phyloP scores from a whole-genome alignment of 331 rosid species.

The Stylosanthes scabra region DNA sequence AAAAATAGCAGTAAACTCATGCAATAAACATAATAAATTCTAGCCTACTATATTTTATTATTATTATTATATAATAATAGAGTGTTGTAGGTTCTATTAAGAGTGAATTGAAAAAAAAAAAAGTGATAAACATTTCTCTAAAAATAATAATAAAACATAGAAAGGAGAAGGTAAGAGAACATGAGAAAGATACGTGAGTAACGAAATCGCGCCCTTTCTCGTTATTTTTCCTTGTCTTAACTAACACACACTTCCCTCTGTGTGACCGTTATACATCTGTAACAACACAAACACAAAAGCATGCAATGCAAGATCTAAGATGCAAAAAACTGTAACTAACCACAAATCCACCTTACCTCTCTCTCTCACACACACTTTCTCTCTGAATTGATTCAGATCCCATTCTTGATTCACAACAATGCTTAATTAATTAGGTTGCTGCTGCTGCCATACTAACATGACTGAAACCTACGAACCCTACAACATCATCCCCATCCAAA shows the following conservation, averaged over 20 bases:
- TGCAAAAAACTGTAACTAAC: not conserved
- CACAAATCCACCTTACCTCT: not conserved
- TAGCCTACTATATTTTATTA: no score
- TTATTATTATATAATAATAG: no score
- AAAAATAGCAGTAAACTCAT: no score
- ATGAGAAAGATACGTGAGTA: not conserved
- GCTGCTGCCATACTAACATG: no score
- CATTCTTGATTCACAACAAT: not conserved
- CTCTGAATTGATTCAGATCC: not conserved
- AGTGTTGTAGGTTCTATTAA: no score
- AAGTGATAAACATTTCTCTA: no score
- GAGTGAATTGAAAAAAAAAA: no score
- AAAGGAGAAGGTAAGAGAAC: not conserved
- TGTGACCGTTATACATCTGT: conserved; percentile 24
- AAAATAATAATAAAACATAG: not conserved
- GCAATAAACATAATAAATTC: no score
- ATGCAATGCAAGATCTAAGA: not conserved
- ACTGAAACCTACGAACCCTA: conserved; percentile 39
- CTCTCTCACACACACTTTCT: not conserved
- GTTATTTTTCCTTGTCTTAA: not conserved
- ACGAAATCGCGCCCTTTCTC: conserved; percentile 21
- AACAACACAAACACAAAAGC: not conserved
- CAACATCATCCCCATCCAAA: conserved; percentile 83
- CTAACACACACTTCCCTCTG: not conserved
- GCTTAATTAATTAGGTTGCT: no score